Evolutionary conservation across 495 filamentous ascomycete genomes (phyloP), one percentile per base, ranked within the genome.

Genomic region (Neurospora sp.): DNA sequence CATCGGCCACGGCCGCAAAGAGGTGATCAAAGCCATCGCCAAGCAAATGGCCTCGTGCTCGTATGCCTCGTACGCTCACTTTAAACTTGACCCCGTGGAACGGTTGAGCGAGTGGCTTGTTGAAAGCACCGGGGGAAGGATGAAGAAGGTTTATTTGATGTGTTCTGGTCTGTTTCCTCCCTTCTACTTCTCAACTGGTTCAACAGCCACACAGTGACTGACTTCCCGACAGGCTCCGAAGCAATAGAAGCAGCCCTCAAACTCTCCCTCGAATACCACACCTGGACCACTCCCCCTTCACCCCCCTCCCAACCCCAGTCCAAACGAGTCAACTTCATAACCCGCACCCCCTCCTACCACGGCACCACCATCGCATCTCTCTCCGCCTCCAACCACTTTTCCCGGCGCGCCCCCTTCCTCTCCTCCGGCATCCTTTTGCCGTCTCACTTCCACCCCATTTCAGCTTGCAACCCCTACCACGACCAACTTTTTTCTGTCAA

Each of bases 201-300:
- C 24, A 28, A 2, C 24, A 28, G 2, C 24, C 24, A 28, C 24
- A 1, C 24, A 28, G 24, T 28, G 24, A 28, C 24, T 28, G 24
- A 28, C 24, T 28, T 28, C 24, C 24, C 24, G 24, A 28, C 74
- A 90, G 90, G 91, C 5, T 90, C 88, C 40, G 92, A 94, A 82
- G 91, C 91, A 9, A 86, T 92, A 70, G 92, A 94, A 76, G 88
- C 89, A 6, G 88, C 91, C 10, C 78, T 93, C 66, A 93, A 93
- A 75, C 77, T 92, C 4, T 85, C 88, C 24, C 82, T 88, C 9
- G 90, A 93, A 75, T 92, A 87, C 76, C 89, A 84, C 75, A 78
- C 86, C 19, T 89, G 90, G 80, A 76, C 38, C 37, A 37, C 7
- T 1, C 0, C 36, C 36, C 36, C 36, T 36, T 36, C 36, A 36